Percentiles rank a stretch among this genome's conserved stretches.
Evolutionary conservation across 305 asterid genomes (phyloP).

Genomic region (Rubia balearica): DNA sequence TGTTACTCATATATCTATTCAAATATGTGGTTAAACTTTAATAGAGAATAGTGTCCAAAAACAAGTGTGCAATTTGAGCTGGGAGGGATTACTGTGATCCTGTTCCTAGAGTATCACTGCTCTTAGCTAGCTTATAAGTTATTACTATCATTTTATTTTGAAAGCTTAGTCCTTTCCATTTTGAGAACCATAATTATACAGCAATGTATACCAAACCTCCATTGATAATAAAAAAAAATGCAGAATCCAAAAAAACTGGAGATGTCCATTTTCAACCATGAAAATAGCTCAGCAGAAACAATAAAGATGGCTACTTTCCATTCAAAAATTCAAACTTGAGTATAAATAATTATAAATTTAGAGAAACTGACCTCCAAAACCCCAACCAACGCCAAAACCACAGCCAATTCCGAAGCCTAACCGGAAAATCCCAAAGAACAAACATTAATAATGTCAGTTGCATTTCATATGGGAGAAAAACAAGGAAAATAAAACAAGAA

Average conservation of each 20-base stretch:
- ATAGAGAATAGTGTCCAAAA: no score
- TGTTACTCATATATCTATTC: no score
- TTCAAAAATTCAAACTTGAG: background rate
- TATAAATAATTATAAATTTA: background rate
- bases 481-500: background rate
- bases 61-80: no score
- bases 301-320: background rate
- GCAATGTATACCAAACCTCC: background rate
- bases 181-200: background rate
- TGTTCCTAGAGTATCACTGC: background rate
- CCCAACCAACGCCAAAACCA: conserved; percentile 98
- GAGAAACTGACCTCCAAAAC: conserved; percentile 77
- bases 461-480: background rate
- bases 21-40: no score
- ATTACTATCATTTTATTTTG: background rate
- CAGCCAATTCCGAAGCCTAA: conserved; percentile 91
- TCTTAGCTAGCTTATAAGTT: background rate
- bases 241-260: conserved; percentile 1
- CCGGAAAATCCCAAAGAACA: conserved; percentile 10
- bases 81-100: no score
- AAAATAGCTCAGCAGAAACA: background rate
- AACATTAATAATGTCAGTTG: background rate
- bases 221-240: background rate
- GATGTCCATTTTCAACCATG: background rate
- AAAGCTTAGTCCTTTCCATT: background rate